Percentiles rank a stretch among this genome's conserved stretches.
These are phyloP conservation scores for Zychaea mexicana DNA, from an alignment of 371 early-diverging fungal genomes.

Conservation along the genomic window DNA sequence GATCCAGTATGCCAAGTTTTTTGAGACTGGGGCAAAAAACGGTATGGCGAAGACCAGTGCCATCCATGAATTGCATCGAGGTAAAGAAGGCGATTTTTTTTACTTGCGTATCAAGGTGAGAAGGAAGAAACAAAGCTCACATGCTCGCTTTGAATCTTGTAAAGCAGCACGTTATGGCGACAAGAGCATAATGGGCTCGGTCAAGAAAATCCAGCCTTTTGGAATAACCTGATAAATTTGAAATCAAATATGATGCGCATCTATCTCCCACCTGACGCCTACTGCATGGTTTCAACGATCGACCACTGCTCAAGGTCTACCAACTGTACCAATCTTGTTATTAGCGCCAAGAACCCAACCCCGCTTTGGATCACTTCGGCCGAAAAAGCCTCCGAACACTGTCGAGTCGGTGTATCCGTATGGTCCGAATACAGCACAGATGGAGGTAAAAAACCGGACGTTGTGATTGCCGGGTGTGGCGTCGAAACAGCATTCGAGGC, in stretches of 20 bases:
- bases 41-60: conserved; percentile 27
- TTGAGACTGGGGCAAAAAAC: conserved; percentile 39
- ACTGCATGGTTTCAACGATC: conserved; percentile 35
- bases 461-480: conserved; percentile 46
- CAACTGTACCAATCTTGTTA: conserved; percentile 41
- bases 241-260: conserved; percentile 36
- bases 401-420: conserved; percentile 40
- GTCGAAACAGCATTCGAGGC: conserved; percentile 42
- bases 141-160: too few species aligned
- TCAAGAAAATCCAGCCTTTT: conserved; percentile 39
- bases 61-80: conserved; percentile 42
- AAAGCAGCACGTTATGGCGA: conserved; percentile 42
- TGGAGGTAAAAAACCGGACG: conserved; percentile 39
- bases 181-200: conserved; percentile 53
- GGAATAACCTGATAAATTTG: conserved; percentile 38
- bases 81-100: neutral
- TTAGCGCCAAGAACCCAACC: conserved; percentile 40
- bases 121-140: neutral
- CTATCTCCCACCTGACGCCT: conserved; percentile 43
- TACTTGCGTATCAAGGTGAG: neutral
- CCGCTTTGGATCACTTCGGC: conserved; percentile 31
- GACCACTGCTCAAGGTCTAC: conserved; percentile 35
- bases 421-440: conserved; percentile 33
- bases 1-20: conserved; percentile 49
- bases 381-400: conserved; percentile 35